Evolutionary conservation across 106 monocot genomes (phyloP).

Genomic region (Triglochin maritima): DNA sequence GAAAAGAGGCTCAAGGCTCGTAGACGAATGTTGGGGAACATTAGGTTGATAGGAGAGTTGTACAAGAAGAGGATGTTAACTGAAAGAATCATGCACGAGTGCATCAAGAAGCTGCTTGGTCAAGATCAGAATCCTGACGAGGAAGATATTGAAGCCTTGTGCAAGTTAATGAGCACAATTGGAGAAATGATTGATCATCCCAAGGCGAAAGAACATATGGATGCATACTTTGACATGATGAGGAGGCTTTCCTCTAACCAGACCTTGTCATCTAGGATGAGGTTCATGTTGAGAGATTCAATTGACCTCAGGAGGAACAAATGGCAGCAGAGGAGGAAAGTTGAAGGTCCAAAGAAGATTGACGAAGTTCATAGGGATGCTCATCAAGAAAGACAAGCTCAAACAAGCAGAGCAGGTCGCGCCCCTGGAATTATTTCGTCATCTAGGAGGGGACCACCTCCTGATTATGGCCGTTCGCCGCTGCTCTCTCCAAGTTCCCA

Average conservation of each 20-base stretch:
- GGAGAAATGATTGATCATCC: constrained; percentile 74
- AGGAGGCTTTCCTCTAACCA: constrained; percentile 40
- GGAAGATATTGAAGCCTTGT: constrained; percentile 78
- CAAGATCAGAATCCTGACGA: constrained; percentile 61
- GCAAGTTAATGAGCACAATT: constrained; percentile 92
- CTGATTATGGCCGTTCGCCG: constrained; percentile 41
- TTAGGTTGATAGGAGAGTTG: constrained; percentile 84
- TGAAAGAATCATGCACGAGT: constrained; percentile 91
- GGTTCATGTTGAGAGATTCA: constrained; percentile 77
- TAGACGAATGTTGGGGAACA: constrained; percentile 80
- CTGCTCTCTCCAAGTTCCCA: constrained; percentile 49
- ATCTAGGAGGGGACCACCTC: constrained; percentile 36
- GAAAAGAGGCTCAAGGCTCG: constrained; percentile 48
- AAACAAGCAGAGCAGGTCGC: constrained; percentile 51
- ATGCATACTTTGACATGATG: constrained; percentile 71
- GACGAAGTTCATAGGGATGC: constrained; percentile 98
- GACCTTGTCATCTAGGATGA: constrained; percentile 59
- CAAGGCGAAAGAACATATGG: constrained; percentile 63
- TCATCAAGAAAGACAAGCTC: constrained; percentile 78
- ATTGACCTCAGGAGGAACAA: constrained; percentile 89
- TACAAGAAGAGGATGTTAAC: constrained; percentile 92
- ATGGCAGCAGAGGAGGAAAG: constrained; percentile 85
- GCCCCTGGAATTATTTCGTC: constrained; percentile 40
- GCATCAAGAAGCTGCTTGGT: constrained; percentile 73
- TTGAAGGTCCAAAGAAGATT: constrained; percentile 96